Evolutionary conservation across 208 protist species (phyloP).

Genomic region (Acanthamoeba sp.): DNA sequence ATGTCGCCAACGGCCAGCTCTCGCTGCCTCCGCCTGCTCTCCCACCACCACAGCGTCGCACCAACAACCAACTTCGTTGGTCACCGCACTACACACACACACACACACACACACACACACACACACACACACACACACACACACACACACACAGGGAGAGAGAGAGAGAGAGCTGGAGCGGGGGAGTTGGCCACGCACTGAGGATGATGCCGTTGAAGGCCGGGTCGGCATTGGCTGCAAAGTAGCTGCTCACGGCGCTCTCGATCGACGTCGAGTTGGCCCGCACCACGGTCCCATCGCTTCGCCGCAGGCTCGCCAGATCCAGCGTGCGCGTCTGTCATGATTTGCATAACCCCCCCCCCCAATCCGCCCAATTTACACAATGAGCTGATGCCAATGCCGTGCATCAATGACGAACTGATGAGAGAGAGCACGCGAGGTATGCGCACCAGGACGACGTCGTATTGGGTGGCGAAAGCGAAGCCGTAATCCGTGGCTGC

Average conservation of each 20-base stretch:
- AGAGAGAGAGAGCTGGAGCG: neutral
- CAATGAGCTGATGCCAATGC: too few relatives aligned
- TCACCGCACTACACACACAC: too few relatives aligned
- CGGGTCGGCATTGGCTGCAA: neutral
- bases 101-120: too few relatives aligned
- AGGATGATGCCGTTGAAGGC: neutral
- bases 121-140: too few relatives aligned
- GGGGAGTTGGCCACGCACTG: too few relatives aligned
- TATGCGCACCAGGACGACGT: neutral
- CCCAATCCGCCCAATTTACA: too few relatives aligned
- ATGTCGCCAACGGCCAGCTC: neutral
- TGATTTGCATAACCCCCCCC: too few relatives aligned
- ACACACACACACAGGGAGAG: too few relatives aligned
- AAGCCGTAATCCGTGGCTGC: neutral
- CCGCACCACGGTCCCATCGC: neutral
- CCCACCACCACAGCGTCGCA: too few relatives aligned
- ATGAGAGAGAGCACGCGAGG: too few relatives aligned
- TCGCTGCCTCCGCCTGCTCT: neutral
- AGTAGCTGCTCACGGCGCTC: neutral
- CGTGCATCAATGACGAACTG: too few relatives aligned
- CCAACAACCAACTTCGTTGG: too few relatives aligned
- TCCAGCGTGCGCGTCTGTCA: neutral
- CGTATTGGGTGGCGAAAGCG: neutral
- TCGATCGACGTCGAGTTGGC: neutral
- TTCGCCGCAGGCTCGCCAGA: neutral